Evolutionary conservation across 345 rosid genomes (phyloP), one percentile per base, ranked within the genome.

Genomic region (Triadica sebifera): DNA sequence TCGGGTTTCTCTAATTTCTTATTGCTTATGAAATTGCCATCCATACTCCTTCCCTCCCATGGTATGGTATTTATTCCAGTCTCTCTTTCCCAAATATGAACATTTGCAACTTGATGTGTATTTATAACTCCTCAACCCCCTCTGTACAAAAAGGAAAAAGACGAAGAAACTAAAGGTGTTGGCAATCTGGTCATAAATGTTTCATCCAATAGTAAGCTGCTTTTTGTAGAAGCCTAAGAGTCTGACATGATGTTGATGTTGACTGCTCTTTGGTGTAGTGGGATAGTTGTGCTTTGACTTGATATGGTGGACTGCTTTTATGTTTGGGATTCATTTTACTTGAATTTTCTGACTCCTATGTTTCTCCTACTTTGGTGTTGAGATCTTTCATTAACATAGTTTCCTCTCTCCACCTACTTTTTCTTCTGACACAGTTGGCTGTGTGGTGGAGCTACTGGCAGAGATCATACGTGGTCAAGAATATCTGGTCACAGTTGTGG

Each of bases 391-490:
- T 12, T 67, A 13, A 46, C 47, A 12, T 10, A 16, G 17, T 37
- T 63, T 65, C 29, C 63, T 34, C 22, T 34, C 75, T 74, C 17
- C 34, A 25, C 1, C 15, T 13, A 24, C 0, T 58, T 67, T 61
- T 49, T 45, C 15, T 53, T 72, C 72, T 73, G 53, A 68, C 57
- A 38, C 82, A 93, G 97, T 78, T 94, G 97, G 97, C 80, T 92
- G 19, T 94, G 98, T 81, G 98, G 97, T 66, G 97, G 84, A 76
- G 97, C 97, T 73, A 94, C 95, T 22, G 97, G 98, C 57, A 79
- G 74, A 63, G 86, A 75, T 49, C 97, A 94, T 81, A 92, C 90
- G 45, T 92, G 88, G 88, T 70, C 85, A 15, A 81, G 80, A 49
- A 94, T 94, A 67, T 61, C 83, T 29, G 97, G 93, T 74, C 98